Percentiles rank a stretch among this genome's conserved stretches.
These are phyloP conservation scores for Cucumis cinereus DNA, from an alignment of 306 rosid genomes.

Conservation along the genomic window DNA sequence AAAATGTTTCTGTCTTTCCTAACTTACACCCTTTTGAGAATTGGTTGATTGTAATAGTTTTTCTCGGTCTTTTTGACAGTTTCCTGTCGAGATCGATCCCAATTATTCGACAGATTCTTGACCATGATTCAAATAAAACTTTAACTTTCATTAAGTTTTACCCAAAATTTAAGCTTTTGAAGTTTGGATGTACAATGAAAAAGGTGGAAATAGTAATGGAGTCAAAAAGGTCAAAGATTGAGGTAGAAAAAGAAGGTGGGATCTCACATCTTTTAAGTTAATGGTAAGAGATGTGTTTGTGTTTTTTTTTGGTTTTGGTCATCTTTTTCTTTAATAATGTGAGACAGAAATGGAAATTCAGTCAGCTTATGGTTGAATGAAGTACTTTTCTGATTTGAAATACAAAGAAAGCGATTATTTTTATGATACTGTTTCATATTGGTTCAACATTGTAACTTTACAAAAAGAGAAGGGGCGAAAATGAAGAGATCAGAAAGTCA, in stretches of 20 bases:
- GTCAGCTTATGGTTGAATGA: background rate
- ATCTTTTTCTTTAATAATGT: background rate
- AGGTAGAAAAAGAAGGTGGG: background rate
- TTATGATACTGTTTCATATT: background rate
- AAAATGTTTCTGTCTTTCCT: too few relatives aligned
- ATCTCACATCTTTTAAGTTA: background rate
- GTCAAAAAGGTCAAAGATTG: background rate
- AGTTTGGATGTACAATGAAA: background rate
- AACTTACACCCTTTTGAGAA: too few relatives aligned
- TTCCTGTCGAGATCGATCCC: too few relatives aligned
- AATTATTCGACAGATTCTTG: too few relatives aligned
- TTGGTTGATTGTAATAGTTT: too few relatives aligned
- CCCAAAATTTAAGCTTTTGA: too few relatives aligned
- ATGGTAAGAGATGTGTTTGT: background rate
- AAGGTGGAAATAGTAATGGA: background rate
- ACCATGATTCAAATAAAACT: too few relatives aligned
- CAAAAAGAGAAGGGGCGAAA: background rate
- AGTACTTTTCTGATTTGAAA: background rate
- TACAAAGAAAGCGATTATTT: background rate
- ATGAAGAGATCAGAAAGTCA: background rate
- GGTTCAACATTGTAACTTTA: background rate
- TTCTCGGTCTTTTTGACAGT: too few relatives aligned
- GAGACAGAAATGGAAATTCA: background rate
- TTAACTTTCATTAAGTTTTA: too few relatives aligned
- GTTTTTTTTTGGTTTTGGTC: background rate